Conservation (phyloP, 495 filamentous ascomycete genomes). For the Trichocladium uniseriatum region DNA sequence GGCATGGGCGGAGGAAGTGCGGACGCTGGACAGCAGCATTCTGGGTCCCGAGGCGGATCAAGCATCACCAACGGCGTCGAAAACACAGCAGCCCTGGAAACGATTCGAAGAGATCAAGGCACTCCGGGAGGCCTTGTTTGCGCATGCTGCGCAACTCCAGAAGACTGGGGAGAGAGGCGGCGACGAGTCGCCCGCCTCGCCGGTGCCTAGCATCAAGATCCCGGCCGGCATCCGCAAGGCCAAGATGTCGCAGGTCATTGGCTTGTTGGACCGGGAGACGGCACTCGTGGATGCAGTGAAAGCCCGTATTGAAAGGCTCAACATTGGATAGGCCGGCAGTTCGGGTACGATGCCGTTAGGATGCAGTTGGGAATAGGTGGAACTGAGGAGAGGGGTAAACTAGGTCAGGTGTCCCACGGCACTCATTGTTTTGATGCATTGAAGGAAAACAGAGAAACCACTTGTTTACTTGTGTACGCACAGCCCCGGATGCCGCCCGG, state of each 20-base stretch:
- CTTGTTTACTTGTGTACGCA: neutral
- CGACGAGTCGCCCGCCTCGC: slow-evolving; percentile 20
- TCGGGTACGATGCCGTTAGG: neutral
- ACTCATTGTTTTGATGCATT: neutral
- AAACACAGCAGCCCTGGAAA: slow-evolving; percentile 32
- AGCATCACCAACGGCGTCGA: slow-evolving; percentile 8
- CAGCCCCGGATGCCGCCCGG: neutral
- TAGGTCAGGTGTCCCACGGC: slow-evolving; percentile 5
- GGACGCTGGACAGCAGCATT: slow-evolving; percentile 37
- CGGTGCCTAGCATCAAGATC: slow-evolving; percentile 39
- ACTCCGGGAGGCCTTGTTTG: slow-evolving; percentile 43
- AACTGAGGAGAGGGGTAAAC: neutral
- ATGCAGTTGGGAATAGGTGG: slow-evolving; percentile 2
- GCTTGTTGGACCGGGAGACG: slow-evolving; percentile 60
- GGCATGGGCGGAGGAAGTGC: slow-evolving; percentile 57
- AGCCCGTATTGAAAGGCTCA: slow-evolving; percentile 25
- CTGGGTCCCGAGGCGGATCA: slow-evolving; percentile 26
- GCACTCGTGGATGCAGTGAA: slow-evolving; percentile 43
- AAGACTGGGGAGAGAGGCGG: slow-evolving; percentile 24
- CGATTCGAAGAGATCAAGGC: slow-evolving; percentile 41
- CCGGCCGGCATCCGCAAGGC: slow-evolving; percentile 58
- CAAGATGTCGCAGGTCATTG: slow-evolving; percentile 60
- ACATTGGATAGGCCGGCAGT: slow-evolving; percentile 14
- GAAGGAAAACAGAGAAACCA: slow-evolving; percentile 1
- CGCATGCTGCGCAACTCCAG: slow-evolving; percentile 36